Base-by-base conservation (phyloP, 148 eudicot genomes). In the Chenopodium quinoa region DNA sequence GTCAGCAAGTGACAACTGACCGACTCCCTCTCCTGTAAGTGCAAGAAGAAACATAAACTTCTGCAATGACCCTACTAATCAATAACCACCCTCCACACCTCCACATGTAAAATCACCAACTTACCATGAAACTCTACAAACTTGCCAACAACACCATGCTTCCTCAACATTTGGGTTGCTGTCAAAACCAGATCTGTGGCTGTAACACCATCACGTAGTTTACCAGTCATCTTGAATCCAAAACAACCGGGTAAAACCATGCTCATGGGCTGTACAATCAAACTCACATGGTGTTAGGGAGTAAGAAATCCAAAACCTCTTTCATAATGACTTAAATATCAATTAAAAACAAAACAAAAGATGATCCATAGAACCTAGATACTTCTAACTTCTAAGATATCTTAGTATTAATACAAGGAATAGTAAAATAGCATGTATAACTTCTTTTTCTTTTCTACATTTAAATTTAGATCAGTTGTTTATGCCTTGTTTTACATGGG, bases 221-320 rank as follows among this genome's bases (percentile, higher is more conserved):
- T 92, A 46, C 99, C 99, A 64, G 90, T 85, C 90, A 94, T 76
- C 89, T 91, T 92, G 77, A 97, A 94, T 74, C 98, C 97, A 82
- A 94, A 98, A 79, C 92, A 97, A 81, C 99, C 99, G 70, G 99
- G 99, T 81, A 96, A 83, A 81, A 96, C 99, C 99, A 96, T 96
- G 92, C 99, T 96, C 92, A 96, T 96, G 78, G 99, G 98, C 99
- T 96, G 91, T 79, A 86, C 87, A 73, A 80, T 58, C 27, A 83
- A 73, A 86, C 73, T 46, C 44, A 66, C 31, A 78, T 40, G 22
- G 79, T 10, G 19, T 82, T 58, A 85, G 12, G 76, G 9, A 16
- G 34, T 1, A 37, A 37, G 69, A 22, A 46, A 44, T 23, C 19
- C 3, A 16, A 17, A 27, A 27, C 52, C 58, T 29, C 1, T 4